Percentiles rank a stretch among this genome's conserved stretches.
These are phyloP conservation scores for Coemansia asiatica DNA, from an alignment of 192 early-diverging fungal species.

Conservation along the genomic window DNA sequence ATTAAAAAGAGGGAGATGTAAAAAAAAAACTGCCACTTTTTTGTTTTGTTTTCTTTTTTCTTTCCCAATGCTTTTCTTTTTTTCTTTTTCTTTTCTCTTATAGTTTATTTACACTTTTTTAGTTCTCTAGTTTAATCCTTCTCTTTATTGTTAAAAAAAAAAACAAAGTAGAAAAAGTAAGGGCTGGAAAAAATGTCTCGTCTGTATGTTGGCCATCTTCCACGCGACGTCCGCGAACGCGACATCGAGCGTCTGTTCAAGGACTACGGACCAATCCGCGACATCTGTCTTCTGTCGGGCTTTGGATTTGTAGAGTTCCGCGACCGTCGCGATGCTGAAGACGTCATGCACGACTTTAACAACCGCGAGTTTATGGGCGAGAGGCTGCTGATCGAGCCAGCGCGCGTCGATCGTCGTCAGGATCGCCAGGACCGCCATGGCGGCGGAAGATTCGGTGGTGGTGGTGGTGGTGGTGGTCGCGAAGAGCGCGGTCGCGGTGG, in stretches of 20 bases:
- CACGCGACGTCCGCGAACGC: conserved; percentile 78
- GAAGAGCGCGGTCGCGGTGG: conserved; percentile 57
- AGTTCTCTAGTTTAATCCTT: conserved; percentile 48
- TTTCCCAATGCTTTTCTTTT: neutral
- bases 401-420: conserved; percentile 62
- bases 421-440: conserved; percentile 35
- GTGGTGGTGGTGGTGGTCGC: conserved; percentile 53
- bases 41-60: neutral
- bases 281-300: conserved; percentile 78
- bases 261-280: conserved; percentile 78
- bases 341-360: conserved; percentile 84
- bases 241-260: conserved; percentile 82
- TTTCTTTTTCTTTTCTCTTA: neutral
- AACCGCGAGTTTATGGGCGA: conserved; percentile 81
- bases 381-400: conserved; percentile 82
- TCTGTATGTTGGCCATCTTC: conserved; percentile 78
- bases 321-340: conserved; percentile 81
- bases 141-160: neutral
- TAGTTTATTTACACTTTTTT: conserved; percentile 20
- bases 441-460: conserved; percentile 27
- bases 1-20: neutral
- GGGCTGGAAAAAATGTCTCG: conserved; percentile 55
- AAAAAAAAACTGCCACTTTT: conserved; percentile 1
- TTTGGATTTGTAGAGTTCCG: conserved; percentile 96
- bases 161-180: too few species aligned